These are phyloP conservation scores for Alternaria triticimaculans DNA, from an alignment of 2,329 filamentous ascomycete genomes.

Conservation along the genomic window DNA sequence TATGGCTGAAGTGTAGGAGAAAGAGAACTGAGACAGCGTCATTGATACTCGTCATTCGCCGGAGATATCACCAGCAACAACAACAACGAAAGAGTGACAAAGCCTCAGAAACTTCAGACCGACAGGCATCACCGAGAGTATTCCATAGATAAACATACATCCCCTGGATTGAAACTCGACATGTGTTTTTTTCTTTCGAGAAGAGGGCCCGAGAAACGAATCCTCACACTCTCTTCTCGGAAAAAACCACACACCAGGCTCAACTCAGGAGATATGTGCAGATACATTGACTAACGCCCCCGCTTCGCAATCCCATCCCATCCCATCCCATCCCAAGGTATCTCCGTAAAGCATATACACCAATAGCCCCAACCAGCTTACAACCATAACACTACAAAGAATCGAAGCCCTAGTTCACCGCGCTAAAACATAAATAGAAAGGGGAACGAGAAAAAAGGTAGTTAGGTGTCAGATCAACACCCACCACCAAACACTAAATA, in stretches of 20 bases:
- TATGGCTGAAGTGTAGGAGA: neutral
- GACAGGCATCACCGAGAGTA: neutral
- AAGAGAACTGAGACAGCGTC: neutral
- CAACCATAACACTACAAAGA: neutral
- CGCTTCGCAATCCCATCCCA: neutral
- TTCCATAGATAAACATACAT: neutral
- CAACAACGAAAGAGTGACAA: accelerated
- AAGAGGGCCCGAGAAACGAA: neutral
- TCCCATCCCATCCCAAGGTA: conserved; percentile 2
- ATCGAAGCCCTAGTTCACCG: neutral
- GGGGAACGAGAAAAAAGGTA: neutral
- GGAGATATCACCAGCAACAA: neutral
- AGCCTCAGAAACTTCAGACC: neutral
- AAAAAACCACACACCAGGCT: neutral
- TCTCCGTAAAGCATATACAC: conserved; percentile 3
- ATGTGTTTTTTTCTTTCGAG: neutral
- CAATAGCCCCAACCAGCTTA: neutral
- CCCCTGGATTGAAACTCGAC: neutral
- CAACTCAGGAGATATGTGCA: neutral
- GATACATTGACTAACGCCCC: neutral
- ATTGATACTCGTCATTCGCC: neutral
- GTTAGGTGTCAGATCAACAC: neutral
- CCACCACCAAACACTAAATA: neutral
- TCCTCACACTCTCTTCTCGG: neutral
- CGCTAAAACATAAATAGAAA: neutral